phyloP scores from a whole-genome alignment of 768 basidiomycete genomes.

The Lanmaoa rubissima region DNA sequence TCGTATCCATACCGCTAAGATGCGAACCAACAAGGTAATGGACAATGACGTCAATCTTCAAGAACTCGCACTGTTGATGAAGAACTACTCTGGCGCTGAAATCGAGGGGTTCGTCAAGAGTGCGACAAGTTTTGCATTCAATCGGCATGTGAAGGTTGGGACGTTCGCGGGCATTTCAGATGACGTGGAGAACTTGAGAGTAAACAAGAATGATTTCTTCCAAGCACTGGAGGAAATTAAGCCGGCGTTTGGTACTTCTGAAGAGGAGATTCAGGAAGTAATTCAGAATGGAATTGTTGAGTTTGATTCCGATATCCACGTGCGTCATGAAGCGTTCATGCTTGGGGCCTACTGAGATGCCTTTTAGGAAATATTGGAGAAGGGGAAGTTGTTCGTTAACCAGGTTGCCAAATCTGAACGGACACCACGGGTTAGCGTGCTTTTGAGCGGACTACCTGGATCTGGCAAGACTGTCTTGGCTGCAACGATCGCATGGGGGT shows the following conservation, averaged over 20 bases:
- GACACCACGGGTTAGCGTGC: constrained; percentile 87
- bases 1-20: constrained; percentile 91
- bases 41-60: constrained; percentile 76
- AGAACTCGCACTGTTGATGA: constrained; percentile 81
- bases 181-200: constrained; percentile 90
- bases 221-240: constrained; percentile 91
- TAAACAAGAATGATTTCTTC: constrained; percentile 84
- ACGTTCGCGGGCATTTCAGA: constrained; percentile 96
- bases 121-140: constrained; percentile 97
- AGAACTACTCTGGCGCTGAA: constrained; percentile 98
- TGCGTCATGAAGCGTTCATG: constrained; percentile 30
- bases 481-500: constrained; percentile 89
- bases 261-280: constrained; percentile 90
- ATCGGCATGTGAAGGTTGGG: constrained; percentile 95
- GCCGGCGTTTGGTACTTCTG: constrained; percentile 95
- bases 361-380: constrained; percentile 75
- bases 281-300: constrained; percentile 97
- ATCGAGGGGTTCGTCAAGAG: constrained; percentile 96
- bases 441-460: constrained; percentile 87
- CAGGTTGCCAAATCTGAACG: constrained; percentile 89
- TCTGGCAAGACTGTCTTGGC: constrained; percentile 95
- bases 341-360: not conserved
- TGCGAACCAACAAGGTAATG: constrained; percentile 91
- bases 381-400: constrained; percentile 86
- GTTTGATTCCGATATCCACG: constrained; percentile 72